phyloP scores from a whole-genome alignment of 2,329 filamentous ascomycete genomes.

The Cladobotryum mycophilum region DNA sequence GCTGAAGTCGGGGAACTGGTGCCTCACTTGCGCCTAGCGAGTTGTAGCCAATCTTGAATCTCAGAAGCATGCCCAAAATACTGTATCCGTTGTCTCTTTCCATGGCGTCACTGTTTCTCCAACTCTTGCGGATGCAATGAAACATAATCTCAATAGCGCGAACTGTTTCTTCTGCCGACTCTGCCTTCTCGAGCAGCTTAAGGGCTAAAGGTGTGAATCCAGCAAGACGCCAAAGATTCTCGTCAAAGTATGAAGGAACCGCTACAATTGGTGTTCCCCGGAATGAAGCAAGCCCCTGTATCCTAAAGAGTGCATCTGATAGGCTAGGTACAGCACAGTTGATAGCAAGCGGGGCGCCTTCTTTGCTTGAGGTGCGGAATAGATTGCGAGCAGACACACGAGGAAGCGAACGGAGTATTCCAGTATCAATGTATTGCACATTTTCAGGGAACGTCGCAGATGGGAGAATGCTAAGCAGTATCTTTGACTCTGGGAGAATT shows the following conservation, averaged over 20 bases:
- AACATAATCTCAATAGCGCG: conserved; percentile 79
- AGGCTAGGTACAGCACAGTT: conserved; percentile 84
- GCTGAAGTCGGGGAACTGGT: conserved; percentile 32
- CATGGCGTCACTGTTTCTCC: conserved; percentile 98
- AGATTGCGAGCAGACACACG: conserved; percentile 61
- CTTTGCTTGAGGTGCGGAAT: conserved; percentile 31
- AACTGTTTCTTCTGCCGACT: conserved; percentile 62
- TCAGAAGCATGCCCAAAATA: conserved; percentile 74
- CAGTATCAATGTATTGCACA: conserved; percentile 70
- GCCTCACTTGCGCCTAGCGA: conserved; percentile 24
- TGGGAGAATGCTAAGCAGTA: conserved; percentile 78
- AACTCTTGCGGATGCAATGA: conserved; percentile 79
- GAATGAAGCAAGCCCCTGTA: conserved; percentile 75
- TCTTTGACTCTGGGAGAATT: conserved; percentile 72
- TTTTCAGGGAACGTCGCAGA: conserved; percentile 75
- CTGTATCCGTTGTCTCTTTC: conserved; percentile 92
- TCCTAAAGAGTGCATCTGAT: conserved; percentile 77
- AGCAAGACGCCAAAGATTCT: conserved; percentile 87
- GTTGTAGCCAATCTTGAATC: conserved; percentile 67
- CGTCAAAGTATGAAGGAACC: conserved; percentile 78
- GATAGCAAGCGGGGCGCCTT: conserved; percentile 70
- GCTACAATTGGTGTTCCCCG: conserved; percentile 77
- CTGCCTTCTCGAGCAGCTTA: conserved; percentile 74
- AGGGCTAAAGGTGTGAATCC: conserved; percentile 82
- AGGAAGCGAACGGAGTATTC: conserved; percentile 70